These are phyloP conservation scores for Madurella fahalii DNA, from an alignment of 2,329 filamentous ascomycete species.

Conservation along the genomic window DNA sequence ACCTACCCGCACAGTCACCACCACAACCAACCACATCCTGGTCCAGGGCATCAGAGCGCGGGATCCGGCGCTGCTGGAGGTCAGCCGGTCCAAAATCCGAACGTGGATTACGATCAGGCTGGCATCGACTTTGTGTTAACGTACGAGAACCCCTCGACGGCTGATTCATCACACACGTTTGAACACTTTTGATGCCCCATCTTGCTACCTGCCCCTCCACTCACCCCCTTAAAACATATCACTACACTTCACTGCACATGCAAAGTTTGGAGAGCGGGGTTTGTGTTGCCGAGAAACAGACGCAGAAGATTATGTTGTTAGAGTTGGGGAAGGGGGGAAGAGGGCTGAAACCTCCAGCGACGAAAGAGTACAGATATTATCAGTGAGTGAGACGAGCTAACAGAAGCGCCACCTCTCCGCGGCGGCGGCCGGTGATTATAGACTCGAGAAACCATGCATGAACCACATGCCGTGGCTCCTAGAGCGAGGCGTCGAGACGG, in stretches of 20 bases:
- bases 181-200: not conserved
- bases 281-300: not conserved
- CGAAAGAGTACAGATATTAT: conserved; percentile 28
- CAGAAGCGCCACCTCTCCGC: conserved; percentile 18
- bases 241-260: not conserved
- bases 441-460: conserved; percentile 89
- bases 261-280: not conserved
- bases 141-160: conserved; percentile 66
- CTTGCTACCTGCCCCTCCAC: not conserved
- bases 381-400: conserved; percentile 19
- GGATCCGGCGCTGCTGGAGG: conserved; percentile 24
- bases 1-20: conserved; percentile 32
- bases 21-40: conserved; percentile 19
- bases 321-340: not conserved
- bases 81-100: conserved; percentile 34
- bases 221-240: not conserved
- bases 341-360: not conserved
- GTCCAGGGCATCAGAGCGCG: conserved; percentile 17
- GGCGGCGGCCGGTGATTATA: conserved; percentile 31
- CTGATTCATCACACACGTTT: conserved; percentile 57
- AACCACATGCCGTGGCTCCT: conserved; percentile 80
- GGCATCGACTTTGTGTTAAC: conserved; percentile 89
- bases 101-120: conserved; percentile 71
- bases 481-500: conserved; percentile 53
- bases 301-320: not conserved